Base-by-base conservation (phyloP, 495 filamentous ascomycete genomes). In the Penicillium cinerascens region DNA sequence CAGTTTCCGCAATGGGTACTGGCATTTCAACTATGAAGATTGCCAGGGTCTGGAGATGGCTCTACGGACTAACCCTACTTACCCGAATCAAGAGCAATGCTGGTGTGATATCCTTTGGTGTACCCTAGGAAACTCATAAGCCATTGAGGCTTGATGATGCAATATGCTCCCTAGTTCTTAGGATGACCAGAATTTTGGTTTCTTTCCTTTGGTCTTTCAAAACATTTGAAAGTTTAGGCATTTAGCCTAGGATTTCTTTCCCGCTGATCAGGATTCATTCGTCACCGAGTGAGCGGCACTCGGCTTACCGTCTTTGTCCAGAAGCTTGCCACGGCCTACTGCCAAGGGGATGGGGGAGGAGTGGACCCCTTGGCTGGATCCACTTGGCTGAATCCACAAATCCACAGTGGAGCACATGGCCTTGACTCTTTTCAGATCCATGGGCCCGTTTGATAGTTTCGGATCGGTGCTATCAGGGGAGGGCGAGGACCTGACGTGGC, bases 371-470 rank as follows among this genome's bases (percentile, higher is more conserved):
- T 48, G 56, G 47, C 48, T 26, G 35, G 61, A 56, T 15, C 63
- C 63, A 66, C 63, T n/a, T n/a, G n/a, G n/a, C n/a, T n/a, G n/a
- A n/a, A n/a, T n/a, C n/a, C n/a, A n/a, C n/a, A n/a, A 63, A 56
- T 15, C 63, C 63, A 66, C 63, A 61, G 63, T 63, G 63, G 63
- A 63, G 49, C 52, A 58, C 36, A 55, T 63, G 56, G 57, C 41
- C 59, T 51, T 60, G 42, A 55, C 46, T 49, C 45, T 42, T 33
- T 35, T 60, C 38, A 54, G 27, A 55, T 48, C 45, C 39, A 50
- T 49, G 43, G 48, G 22, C 33, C 26, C 22, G 36, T 33, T 15
- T 52, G 36, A 56, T 59, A 58, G 55, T 49, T 47, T 47, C 33
- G 27, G 22, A 40, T 13, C 16, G 42, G 43, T 42, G 27, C 23